phyloP scores from a whole-genome alignment of 176 grass and related monocot species.

The Phragmites australis region DNA sequence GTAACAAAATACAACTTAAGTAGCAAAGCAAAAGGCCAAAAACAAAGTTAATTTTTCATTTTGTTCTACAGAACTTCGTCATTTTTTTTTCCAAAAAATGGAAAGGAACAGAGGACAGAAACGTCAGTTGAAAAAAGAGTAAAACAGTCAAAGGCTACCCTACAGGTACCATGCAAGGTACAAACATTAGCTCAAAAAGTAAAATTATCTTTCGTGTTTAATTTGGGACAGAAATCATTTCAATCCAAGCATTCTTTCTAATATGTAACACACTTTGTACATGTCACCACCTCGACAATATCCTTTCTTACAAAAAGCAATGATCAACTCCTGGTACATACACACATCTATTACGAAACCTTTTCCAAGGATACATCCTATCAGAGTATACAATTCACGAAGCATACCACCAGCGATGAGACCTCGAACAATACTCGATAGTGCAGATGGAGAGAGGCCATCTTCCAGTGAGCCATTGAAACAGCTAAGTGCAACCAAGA shows the following conservation, averaged over 20 bases:
- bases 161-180: background rate
- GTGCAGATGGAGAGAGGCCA: slow-evolving; percentile 43
- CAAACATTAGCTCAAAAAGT: slow-evolving; percentile 22
- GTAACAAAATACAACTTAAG: background rate
- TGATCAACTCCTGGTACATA: slow-evolving; percentile 58
- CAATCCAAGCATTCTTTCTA: slow-evolving; percentile 70
- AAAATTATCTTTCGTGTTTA: slow-evolving; percentile 25
- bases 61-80: background rate
- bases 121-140: background rate
- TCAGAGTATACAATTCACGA: slow-evolving; percentile 50
- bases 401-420: slow-evolving; percentile 60
- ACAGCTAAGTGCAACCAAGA: slow-evolving; percentile 55
- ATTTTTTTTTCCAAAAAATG: background rate
- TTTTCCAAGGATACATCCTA: slow-evolving; percentile 58
- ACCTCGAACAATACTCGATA: slow-evolving; percentile 52
- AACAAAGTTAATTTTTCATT: slow-evolving; percentile 2
- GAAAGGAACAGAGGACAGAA: background rate
- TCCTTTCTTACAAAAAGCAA: slow-evolving; percentile 68
- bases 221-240: slow-evolving; percentile 43
- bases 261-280: slow-evolving; percentile 59
- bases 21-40: slow-evolving; percentile 3
- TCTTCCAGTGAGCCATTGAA: slow-evolving; percentile 57
- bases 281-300: slow-evolving; percentile 68
- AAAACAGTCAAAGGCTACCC: slow-evolving; percentile 7
- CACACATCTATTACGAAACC: slow-evolving; percentile 59